Conservation (phyloP, 805 yeast species). For the Kregervanrija pseudodelftensis region DNA sequence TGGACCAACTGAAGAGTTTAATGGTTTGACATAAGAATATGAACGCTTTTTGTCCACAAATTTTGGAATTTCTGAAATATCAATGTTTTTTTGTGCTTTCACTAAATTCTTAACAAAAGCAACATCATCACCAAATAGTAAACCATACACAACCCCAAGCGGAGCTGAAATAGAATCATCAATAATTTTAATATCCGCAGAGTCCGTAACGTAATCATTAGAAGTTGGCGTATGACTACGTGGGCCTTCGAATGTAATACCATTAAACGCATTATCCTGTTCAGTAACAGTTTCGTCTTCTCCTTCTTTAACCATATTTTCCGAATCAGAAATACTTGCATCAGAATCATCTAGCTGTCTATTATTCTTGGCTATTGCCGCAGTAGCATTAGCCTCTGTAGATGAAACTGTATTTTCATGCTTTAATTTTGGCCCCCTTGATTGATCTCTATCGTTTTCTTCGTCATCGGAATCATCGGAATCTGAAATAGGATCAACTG, state of each 20-base stretch:
- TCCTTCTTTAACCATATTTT: conserved; percentile 26
- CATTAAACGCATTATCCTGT: conserved; percentile 26
- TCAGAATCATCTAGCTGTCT: conserved; percentile 16
- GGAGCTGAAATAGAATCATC: conserved; percentile 52
- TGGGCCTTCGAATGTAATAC: conserved; percentile 35
- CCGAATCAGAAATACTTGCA: conserved; percentile 24
- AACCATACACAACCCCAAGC: conserved; percentile 48
- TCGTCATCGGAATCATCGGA: conserved; percentile 21
- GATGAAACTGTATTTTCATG: no score
- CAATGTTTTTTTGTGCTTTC: conserved; percentile 56
- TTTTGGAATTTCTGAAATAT: conserved; percentile 43
- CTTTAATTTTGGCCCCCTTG: no score
- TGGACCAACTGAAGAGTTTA: conserved; percentile 66
- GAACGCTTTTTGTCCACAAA: conserved; percentile 33
- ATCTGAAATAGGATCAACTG: conserved; percentile 23
- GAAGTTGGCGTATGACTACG: conserved; percentile 28
- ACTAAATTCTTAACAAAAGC: conserved; percentile 37
- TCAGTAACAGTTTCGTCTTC: conserved; percentile 14
- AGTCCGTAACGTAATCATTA: conserved; percentile 34
- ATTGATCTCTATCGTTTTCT: conserved; percentile 3
- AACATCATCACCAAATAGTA: conserved; percentile 59
- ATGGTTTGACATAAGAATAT: conserved; percentile 56
- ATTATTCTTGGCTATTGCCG: neutral
- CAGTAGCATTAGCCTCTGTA: conserved; percentile 3
- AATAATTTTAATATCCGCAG: conserved; percentile 47